phyloP scores from a whole-genome alignment of 2,329 filamentous ascomycete species.

The Ilyonectria sp. region DNA sequence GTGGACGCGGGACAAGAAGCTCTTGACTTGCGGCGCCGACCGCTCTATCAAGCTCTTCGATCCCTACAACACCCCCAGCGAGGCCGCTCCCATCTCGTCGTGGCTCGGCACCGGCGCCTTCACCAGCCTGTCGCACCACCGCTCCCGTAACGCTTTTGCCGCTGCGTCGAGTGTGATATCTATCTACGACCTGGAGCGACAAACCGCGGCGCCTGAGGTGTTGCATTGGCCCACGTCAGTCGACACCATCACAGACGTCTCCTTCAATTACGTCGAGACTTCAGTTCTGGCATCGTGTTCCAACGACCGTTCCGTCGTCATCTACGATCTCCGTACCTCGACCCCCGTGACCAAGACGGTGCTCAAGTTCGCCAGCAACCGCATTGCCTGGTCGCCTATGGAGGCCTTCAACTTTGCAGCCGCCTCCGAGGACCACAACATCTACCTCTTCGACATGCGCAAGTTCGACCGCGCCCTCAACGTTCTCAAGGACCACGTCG shows the following conservation, averaged over 20 bases:
- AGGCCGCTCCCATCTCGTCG: constrained; percentile 82
- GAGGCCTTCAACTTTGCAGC: constrained; percentile 96
- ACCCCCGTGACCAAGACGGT: constrained; percentile 86
- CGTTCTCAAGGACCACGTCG: constrained; percentile 89
- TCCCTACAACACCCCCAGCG: constrained; percentile 81
- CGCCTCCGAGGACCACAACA: constrained; percentile 94
- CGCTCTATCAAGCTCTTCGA: constrained; percentile 92
- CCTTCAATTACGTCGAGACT: constrained; percentile 96
- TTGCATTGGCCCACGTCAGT: constrained; percentile 89
- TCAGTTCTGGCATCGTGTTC: constrained; percentile 89
- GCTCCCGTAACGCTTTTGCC: constrained; percentile 84
- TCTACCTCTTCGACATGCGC: constrained; percentile 91
- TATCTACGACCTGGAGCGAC: constrained; percentile 88
- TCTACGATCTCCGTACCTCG: constrained; percentile 93
- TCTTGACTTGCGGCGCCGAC: constrained; percentile 90
- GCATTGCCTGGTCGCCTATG: constrained; percentile 94
- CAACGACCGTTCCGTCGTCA: constrained; percentile 86
- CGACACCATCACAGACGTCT: constrained; percentile 90
- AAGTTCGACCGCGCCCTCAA: constrained; percentile 91
- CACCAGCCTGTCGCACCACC: constrained; percentile 87
- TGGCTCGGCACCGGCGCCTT: constrained; percentile 90
- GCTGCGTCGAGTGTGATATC: constrained; percentile 83
- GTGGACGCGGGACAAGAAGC: constrained; percentile 88
- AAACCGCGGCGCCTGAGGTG: constrained; percentile 85
- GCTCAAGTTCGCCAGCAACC: constrained; percentile 86